These are phyloP conservation scores for Neurospora africana DNA, from an alignment of 495 filamentous ascomycete species.

Conservation along the genomic window DNA sequence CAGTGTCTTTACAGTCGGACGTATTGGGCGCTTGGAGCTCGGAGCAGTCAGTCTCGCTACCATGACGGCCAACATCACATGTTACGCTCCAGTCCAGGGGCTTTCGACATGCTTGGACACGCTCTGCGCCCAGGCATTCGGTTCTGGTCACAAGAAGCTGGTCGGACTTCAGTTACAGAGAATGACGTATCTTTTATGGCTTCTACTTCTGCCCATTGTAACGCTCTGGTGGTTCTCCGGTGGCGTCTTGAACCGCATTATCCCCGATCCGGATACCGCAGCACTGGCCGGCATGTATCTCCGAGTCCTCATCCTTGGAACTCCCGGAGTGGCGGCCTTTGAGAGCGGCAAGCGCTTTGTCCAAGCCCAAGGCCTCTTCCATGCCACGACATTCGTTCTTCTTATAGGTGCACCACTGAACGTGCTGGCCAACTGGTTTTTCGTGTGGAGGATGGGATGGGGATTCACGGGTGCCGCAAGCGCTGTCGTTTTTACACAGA, in stretches of 20 bases:
- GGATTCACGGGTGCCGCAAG: slow-evolving; percentile 80
- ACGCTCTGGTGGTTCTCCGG: slow-evolving; percentile 48
- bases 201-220: slow-evolving; percentile 52
- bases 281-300: slow-evolving; percentile 56
- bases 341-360: slow-evolving; percentile 62
- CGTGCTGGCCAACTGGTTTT: slow-evolving; percentile 53
- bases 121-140: slow-evolving; percentile 65
- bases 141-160: slow-evolving; percentile 53
- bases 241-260: slow-evolving; percentile 43
- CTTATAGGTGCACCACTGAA: slow-evolving; percentile 58
- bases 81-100: slow-evolving; percentile 61
- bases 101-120: slow-evolving; percentile 63
- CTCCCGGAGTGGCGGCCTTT: slow-evolving; percentile 58
- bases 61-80: slow-evolving; percentile 67
- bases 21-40: slow-evolving; percentile 50
- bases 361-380: slow-evolving; percentile 62
- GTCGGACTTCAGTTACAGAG: slow-evolving; percentile 63
- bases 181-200: slow-evolving; percentile 56
- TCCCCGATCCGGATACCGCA: slow-evolving; percentile 53
- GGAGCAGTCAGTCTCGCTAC: slow-evolving; percentile 53
- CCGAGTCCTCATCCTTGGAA: slow-evolving; percentile 51
- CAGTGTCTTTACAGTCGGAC: slow-evolving; percentile 56
- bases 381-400: slow-evolving; percentile 55
- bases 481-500: slow-evolving; percentile 73
- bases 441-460: slow-evolving; percentile 62